These are phyloP conservation scores for Colletotrichum musae DNA, from an alignment of 2,329 filamentous ascomycete species.

Conservation along the genomic window DNA sequence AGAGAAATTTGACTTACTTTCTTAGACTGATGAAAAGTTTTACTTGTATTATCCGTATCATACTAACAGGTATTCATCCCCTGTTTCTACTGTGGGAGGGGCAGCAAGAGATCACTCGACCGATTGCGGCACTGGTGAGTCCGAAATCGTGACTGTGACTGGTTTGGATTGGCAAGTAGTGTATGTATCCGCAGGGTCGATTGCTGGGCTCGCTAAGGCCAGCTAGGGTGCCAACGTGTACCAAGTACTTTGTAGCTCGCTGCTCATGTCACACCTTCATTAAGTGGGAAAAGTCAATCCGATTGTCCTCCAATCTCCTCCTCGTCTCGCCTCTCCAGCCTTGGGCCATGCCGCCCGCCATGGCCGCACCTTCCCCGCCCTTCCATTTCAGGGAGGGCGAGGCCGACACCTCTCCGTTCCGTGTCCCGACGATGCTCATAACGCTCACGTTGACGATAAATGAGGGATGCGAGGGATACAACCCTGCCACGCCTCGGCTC, in stretches of 20 bases:
- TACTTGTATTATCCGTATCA: too few species aligned
- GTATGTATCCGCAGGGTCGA: too few species aligned
- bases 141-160: too few species aligned
- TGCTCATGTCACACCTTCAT: slow-evolving; percentile 40
- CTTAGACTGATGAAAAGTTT: too few species aligned
- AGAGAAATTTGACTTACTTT: too few species aligned
- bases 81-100: too few species aligned
- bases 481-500: slow-evolving; percentile 36
- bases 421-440: slow-evolving; percentile 12
- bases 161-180: too few species aligned
- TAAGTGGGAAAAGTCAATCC: slow-evolving; percentile 39
- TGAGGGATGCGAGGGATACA: slow-evolving; percentile 32
- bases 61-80: too few species aligned
- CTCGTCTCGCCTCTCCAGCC: slow-evolving; percentile 29
- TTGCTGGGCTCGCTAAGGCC: too few species aligned
- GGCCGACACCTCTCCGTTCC: slow-evolving; percentile 4
- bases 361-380: background rate
- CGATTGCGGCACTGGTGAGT: slow-evolving; percentile 28
- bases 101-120: slow-evolving; percentile 10
- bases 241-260: background rate
- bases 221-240: too few species aligned
- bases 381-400: slow-evolving; percentile 5
- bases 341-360: background rate
- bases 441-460: slow-evolving; percentile 33
- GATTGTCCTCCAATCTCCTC: slow-evolving; percentile 19